Conservation (phyloP, 2,329 filamentous ascomycete genomes). For the Dryadomyces quercivorus region DNA sequence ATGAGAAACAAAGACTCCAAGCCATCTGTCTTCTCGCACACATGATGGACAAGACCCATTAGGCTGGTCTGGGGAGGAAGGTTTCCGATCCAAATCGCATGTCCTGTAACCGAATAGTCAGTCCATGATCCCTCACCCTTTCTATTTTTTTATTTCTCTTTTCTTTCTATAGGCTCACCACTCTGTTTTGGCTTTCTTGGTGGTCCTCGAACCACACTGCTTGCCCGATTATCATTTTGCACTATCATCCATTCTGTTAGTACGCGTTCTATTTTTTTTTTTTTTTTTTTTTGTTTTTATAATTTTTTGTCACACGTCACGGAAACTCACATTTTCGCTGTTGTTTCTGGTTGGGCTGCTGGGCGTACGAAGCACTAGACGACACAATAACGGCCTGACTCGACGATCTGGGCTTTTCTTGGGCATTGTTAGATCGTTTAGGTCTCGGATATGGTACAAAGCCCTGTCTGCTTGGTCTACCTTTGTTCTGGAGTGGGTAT, state of each 20-base stretch:
- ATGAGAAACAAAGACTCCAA: conserved; percentile 89
- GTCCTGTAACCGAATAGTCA: conserved; percentile 36
- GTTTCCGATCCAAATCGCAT: conserved; percentile 94
- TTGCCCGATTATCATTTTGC: not conserved
- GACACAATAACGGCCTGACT: not conserved
- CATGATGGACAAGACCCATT: conserved; percentile 78
- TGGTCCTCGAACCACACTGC: conserved; percentile 34
- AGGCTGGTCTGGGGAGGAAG: conserved; percentile 73
- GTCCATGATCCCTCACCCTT: not conserved
- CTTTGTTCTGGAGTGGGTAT: not conserved
- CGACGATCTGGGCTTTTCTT: not conserved
- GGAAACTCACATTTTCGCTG: not conserved
- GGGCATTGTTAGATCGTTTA: not conserved
- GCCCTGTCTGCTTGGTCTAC: not conserved
- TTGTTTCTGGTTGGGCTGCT: not conserved
- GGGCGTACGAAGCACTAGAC: not conserved
- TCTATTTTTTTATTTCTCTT: not conserved
- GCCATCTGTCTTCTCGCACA: conserved; percentile 65
- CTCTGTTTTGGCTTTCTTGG: conserved; percentile 48
- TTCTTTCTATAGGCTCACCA: conserved; percentile 28
- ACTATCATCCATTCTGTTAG: not conserved
- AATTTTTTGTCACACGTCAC: not conserved
- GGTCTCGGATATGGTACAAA: not conserved
- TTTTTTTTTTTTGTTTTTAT: not conserved
- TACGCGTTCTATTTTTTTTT: not conserved